A percentile compares a stretch with the other conserved stretches of the same genome.
phyloP scores from a whole-genome alignment of 352 stramenopile species.

The Phytophthora palmivora region DNA sequence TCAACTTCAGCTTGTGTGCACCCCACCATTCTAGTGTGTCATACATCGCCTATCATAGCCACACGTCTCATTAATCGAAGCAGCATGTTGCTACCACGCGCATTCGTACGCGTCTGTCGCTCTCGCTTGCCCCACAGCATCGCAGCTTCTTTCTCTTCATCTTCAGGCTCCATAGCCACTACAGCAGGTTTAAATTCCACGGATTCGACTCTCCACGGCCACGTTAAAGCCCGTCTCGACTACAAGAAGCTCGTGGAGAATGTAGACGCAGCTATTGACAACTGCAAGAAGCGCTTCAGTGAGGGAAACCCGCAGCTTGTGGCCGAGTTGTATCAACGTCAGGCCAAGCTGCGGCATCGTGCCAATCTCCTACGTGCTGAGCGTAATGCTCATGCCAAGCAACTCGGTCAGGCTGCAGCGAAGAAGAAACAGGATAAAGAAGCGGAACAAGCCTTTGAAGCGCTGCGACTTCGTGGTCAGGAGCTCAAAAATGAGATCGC shows the following conservation, averaged over 20 bases:
- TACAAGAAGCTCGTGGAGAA: constrained; percentile 77
- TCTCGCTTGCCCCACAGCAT: background rate
- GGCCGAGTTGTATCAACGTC: constrained; percentile 67
- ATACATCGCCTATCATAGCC: background rate
- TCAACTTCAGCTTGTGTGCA: constrained; percentile 3
- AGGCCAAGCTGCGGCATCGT: constrained; percentile 58
- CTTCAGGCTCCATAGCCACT: constrained; percentile 19
- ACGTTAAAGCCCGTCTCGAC: constrained; percentile 78
- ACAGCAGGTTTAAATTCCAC: constrained; percentile 13
- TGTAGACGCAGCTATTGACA: constrained; percentile 58
- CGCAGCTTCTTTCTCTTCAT: background rate
- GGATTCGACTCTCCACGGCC: constrained; percentile 53
- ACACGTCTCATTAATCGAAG: constrained; percentile 9
- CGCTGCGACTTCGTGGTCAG: constrained; percentile 48
- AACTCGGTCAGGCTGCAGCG: constrained; percentile 51
- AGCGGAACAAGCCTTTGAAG: constrained; percentile 41
- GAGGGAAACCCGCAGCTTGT: constrained; percentile 72
- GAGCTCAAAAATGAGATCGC: constrained; percentile 67
- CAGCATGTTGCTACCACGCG: constrained; percentile 14
- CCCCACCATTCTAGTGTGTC: constrained; percentile 2
- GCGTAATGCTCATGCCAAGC: constrained; percentile 72
- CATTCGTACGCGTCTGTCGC: constrained; percentile 16
- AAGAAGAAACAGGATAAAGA: constrained; percentile 45
- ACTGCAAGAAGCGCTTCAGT: constrained; percentile 71
- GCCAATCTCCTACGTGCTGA: constrained; percentile 69